Conservation (phyloP, 805 yeast genomes). For the Yamadazyma akitaensis region DNA sequence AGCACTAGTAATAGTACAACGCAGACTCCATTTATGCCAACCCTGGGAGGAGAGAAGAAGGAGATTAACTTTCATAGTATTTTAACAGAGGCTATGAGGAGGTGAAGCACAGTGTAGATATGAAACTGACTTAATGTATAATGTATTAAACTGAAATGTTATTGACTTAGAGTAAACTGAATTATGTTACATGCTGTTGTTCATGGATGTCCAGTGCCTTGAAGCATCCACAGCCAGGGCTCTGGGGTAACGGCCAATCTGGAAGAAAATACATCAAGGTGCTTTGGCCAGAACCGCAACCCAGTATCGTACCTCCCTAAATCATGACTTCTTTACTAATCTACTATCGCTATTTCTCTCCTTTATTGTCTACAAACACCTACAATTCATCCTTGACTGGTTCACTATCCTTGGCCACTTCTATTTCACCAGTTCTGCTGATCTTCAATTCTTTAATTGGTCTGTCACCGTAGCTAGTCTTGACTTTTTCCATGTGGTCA, state of each 20-base stretch:
- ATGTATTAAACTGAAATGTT: too few relatives aligned
- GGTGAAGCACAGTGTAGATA: background rate
- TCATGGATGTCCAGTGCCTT: too few relatives aligned
- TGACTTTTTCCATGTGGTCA: slow-evolving; percentile 65
- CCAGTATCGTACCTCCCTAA: too few relatives aligned
- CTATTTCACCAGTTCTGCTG: slow-evolving; percentile 67
- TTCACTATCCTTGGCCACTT: slow-evolving; percentile 26
- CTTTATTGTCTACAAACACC: background rate
- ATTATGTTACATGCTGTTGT: too few relatives aligned
- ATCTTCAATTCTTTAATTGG: slow-evolving; percentile 69
- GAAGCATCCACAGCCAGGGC: too few relatives aligned
- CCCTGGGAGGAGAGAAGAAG: background rate
- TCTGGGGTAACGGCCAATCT: too few relatives aligned
- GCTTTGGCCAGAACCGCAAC: too few relatives aligned
- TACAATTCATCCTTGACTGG: slow-evolving; percentile 13
- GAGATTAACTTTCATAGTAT: slow-evolving; percentile 8
- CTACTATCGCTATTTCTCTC: background rate
- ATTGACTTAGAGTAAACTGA: too few relatives aligned
- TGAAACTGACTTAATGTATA: too few relatives aligned
- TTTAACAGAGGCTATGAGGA: slow-evolving; percentile 6
- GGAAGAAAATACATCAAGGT: too few relatives aligned
- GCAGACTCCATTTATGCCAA: slow-evolving; percentile 9
- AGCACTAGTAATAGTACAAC: slow-evolving; percentile 3
- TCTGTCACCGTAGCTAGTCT: slow-evolving; percentile 61
- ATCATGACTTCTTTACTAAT: background rate